Conservation (phyloP, 2,329 filamentous ascomycete species). For the Aspergillus ustus region DNA sequence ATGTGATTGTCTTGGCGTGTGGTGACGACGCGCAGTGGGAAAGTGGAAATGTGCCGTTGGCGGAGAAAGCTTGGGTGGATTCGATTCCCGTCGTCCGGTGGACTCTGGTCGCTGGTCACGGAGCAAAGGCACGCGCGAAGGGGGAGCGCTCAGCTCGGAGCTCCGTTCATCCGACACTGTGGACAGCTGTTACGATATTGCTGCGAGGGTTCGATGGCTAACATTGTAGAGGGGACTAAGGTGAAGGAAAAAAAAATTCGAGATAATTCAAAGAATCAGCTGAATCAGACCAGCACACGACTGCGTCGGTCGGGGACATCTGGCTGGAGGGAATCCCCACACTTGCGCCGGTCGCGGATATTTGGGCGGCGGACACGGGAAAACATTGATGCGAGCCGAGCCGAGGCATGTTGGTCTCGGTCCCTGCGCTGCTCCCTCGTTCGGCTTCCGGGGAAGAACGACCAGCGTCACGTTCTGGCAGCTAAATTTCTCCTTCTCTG, state of each 20-base stretch:
- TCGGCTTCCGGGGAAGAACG: constrained; percentile 10
- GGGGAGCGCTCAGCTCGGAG: not conserved
- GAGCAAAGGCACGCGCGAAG: constrained; percentile 6
- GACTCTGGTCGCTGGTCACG: not conserved
- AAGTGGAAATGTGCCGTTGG: not conserved
- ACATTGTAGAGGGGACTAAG: not conserved
- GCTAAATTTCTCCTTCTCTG: constrained; percentile 7
- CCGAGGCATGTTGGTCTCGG: constrained; percentile 28
- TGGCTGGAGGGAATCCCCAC: not conserved
- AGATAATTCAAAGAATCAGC: not conserved
- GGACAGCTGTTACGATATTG: not conserved
- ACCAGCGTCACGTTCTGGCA: not conserved
- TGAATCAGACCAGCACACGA: not conserved
- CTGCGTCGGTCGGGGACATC: not conserved
- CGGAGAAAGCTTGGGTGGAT: constrained; percentile 7
- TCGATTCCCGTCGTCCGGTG: constrained; percentile 13
- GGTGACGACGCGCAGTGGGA: not conserved
- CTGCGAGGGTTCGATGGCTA: not conserved
- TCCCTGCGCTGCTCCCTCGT: constrained; percentile 10
- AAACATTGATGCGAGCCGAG: constrained; percentile 27
- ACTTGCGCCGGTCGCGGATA: not conserved
- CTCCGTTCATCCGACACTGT: constrained; percentile 22
- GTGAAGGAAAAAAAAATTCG: not conserved
- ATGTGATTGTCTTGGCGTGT: constrained; percentile 15
- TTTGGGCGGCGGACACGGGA: not conserved